Evolutionary conservation across 2,329 filamentous ascomycete genomes (phyloP).

Genomic region (Apiospora malaysiana): DNA sequence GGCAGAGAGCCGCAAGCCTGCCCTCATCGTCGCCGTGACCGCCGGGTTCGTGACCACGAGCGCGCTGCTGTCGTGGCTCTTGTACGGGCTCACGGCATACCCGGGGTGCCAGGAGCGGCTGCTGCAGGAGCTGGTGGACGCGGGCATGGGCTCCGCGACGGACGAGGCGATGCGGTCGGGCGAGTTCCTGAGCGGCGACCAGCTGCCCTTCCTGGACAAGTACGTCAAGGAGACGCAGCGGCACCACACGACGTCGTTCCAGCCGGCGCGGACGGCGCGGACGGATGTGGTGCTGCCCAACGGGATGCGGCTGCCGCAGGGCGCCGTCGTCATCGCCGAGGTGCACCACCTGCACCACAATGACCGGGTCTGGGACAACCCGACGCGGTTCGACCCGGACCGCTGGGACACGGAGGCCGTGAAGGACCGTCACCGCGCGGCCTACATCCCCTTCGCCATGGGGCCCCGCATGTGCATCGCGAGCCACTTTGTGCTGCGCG

Average conservation of each 20-base stretch:
- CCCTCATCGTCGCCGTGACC: not conserved
- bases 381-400: not conserved
- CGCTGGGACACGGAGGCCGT: too few relatives aligned
- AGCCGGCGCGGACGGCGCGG: not conserved
- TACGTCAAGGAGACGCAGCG: not conserved
- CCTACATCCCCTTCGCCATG: not conserved
- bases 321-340: constrained; percentile 2
- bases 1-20: not conserved
- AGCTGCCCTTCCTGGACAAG: not conserved
- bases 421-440: not conserved
- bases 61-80: constrained; percentile 36
- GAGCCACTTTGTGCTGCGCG: too few relatives aligned
- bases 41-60: not conserved
- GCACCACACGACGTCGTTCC: not conserved
- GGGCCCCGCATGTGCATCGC: not conserved
- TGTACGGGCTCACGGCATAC: constrained; percentile 49
- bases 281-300: not conserved
- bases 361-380: constrained; percentile 1
- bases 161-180: not conserved
- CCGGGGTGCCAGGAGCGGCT: constrained; percentile 47
- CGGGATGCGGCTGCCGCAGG: not conserved
- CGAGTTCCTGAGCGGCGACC: not conserved
- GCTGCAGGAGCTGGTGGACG: constrained; percentile 47
- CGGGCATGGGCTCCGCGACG: not conserved
- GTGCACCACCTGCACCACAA: constrained; percentile 6